Percentiles rank a stretch among this genome's conserved stretches.
These are phyloP conservation scores for Colletotrichum sp. DNA, from an alignment of 2,329 filamentous ascomycete species.

Conservation along the genomic window DNA sequence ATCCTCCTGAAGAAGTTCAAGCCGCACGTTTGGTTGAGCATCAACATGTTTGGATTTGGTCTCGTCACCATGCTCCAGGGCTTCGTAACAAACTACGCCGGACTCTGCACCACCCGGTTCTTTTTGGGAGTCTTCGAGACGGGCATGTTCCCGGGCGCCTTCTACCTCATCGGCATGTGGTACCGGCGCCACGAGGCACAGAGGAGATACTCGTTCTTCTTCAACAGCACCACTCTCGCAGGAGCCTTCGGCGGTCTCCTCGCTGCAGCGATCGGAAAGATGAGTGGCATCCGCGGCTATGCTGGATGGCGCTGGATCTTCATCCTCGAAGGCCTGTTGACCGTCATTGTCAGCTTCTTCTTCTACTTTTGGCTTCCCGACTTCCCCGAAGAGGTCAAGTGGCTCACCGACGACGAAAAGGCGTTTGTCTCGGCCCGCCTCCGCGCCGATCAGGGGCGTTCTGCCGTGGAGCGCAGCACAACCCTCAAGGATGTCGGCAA, in stretches of 20 bases:
- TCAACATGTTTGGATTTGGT: constrained; percentile 87
- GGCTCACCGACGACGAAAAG: constrained; percentile 74
- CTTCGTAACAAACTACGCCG: constrained; percentile 76
- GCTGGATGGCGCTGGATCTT: constrained; percentile 83
- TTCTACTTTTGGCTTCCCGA: constrained; percentile 75
- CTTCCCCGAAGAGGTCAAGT: constrained; percentile 77
- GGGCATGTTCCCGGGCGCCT: constrained; percentile 63
- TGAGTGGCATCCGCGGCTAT: constrained; percentile 74
- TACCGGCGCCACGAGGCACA: constrained; percentile 89
- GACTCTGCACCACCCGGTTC: constrained; percentile 80
- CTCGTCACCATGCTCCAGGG: constrained; percentile 78
- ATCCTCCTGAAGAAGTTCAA: constrained; percentile 39
- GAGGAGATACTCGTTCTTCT: constrained; percentile 93
- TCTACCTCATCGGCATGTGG: constrained; percentile 86
- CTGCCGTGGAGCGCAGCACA: constrained; percentile 66
- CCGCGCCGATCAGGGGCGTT: constrained; percentile 70
- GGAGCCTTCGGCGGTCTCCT: constrained; percentile 27
- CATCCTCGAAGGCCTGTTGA: constrained; percentile 75
- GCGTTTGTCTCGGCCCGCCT: constrained; percentile 70
- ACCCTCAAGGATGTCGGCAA: constrained; percentile 61
- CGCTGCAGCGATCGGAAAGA: constrained; percentile 61
- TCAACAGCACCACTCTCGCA: constrained; percentile 71
- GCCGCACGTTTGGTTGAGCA: constrained; percentile 74
- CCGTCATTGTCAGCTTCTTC: constrained; percentile 62
- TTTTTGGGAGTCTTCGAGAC: constrained; percentile 81